Conservation (phyloP, 306 rosid genomes). For the Cucumis cinereus region DNA sequence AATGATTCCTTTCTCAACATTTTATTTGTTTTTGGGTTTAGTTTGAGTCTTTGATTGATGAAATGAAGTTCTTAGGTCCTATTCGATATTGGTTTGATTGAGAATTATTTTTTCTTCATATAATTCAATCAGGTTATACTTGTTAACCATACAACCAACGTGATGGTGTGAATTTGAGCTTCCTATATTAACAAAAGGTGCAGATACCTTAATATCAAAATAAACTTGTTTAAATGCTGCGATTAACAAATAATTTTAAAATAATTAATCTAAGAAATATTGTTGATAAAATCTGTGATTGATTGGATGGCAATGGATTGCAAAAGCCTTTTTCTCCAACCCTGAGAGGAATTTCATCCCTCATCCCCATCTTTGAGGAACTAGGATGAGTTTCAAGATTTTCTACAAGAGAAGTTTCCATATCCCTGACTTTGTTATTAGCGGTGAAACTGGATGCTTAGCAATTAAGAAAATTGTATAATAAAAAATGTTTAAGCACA, state of each 20-base stretch:
- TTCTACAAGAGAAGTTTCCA: neutral
- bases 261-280: neutral
- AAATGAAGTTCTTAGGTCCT: neutral
- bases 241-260: neutral
- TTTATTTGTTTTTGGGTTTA: neutral
- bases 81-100: no score
- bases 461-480: no score
- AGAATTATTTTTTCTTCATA: no score
- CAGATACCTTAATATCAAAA: no score
- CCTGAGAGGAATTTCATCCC: neutral
- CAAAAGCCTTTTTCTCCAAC: neutral
- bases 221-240: neutral
- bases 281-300: neutral
- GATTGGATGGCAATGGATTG: neutral
- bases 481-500: no score
- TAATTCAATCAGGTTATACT: no score
- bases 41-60: neutral
- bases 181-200: no score
- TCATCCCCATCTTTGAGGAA: neutral
- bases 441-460: no score
- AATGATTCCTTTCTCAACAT: neutral
- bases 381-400: neutral
- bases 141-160: no score
- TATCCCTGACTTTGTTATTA: no score
- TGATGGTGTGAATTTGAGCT: no score